Conservation (phyloP, 140 eudicot species). For the Ambrosia hybrid region DNA sequence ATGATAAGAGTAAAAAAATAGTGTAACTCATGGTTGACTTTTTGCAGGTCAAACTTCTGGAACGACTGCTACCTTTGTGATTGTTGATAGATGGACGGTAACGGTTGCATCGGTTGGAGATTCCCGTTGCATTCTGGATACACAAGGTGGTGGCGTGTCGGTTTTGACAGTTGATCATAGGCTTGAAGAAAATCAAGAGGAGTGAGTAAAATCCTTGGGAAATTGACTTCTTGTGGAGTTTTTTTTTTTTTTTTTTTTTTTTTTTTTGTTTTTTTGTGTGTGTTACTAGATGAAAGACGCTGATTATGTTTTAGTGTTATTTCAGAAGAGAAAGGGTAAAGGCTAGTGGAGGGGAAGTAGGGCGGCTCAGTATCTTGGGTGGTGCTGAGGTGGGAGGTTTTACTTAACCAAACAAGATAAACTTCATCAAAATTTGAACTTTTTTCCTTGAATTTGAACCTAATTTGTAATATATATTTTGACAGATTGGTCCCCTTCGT, state of each 20-base stretch:
- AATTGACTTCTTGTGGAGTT: background rate
- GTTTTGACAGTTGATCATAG: conserved; percentile 86
- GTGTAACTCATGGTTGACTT: conserved; percentile 22
- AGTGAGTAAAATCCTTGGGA: conserved; percentile 46
- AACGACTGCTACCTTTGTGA: conserved; percentile 89
- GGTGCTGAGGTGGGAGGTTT: conserved; percentile 65
- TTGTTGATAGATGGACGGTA: conserved; percentile 88
- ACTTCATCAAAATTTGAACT: background rate
- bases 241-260: background rate
- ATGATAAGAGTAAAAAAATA: background rate
- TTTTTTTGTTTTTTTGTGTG: no score
- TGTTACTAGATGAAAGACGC: conserved; percentile 7
- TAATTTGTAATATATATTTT: background rate
- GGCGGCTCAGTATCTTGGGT: conserved; percentile 78
- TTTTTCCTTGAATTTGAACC: background rate
- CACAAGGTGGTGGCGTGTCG: conserved; percentile 70
- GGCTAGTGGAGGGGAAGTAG: conserved; percentile 98
- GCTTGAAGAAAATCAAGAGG: conserved; percentile 87
- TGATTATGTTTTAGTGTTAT: conserved; percentile 24
- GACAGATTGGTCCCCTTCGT: conserved; percentile 90
- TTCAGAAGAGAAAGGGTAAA: conserved; percentile 85
- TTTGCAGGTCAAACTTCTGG: conserved; percentile 85
- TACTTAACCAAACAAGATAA: conserved; percentile 12
- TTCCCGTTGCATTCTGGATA: conserved; percentile 86
- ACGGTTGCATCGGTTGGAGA: conserved; percentile 97